Base-by-base conservation (phyloP, 495 filamentous ascomycete species). In the Talaromyces liani region DNA sequence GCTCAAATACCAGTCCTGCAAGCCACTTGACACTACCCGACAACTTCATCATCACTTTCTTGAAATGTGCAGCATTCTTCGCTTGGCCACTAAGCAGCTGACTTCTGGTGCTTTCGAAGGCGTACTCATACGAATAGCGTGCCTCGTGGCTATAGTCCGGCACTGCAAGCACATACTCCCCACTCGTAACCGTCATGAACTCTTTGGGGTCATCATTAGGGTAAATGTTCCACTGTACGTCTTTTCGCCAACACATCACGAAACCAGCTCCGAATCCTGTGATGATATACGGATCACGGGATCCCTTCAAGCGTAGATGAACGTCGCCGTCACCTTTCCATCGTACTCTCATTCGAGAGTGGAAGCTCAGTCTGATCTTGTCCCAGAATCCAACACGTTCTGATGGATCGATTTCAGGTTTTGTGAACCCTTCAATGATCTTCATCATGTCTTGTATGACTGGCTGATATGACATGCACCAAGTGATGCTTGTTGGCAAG, bases 401-500 rank as follows among this genome's bases (percentile, higher is more conserved):
- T 1, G 93, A 97, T 5, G 90, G 90, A 74, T 98, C 94, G 45
- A 96, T 80, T 66, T 95, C 92, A 4, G 91, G 90, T 67, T 98
- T 99, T 9, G 93, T 96, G 76, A 99, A 97, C 0, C 89, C 89
- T 78, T 99, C 94, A 63, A 99, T 91, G 25, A 95, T 91, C 86
- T 98, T 97, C 94, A 99, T 99, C 91, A 97, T 97, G 69, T 99
- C 94, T 73, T 99, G 94, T 61, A 99, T 97, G 10, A 93, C 95
- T 27, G 94, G 94, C 65, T 99, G 94, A 70, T 98, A 98, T 0
- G 94, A 96, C 63, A 92, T 90, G 45, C 93, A 91, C 94, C 94
- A 99, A 33, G 92, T 97, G 58, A 98, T 93, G 62, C 89, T 86
- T 7, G 94, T 99, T 8, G 95, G 88, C 64, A 91, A 84, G 63